phyloP scores from a whole-genome alignment of 345 rosid genomes.

The Citropsis articulata region DNA sequence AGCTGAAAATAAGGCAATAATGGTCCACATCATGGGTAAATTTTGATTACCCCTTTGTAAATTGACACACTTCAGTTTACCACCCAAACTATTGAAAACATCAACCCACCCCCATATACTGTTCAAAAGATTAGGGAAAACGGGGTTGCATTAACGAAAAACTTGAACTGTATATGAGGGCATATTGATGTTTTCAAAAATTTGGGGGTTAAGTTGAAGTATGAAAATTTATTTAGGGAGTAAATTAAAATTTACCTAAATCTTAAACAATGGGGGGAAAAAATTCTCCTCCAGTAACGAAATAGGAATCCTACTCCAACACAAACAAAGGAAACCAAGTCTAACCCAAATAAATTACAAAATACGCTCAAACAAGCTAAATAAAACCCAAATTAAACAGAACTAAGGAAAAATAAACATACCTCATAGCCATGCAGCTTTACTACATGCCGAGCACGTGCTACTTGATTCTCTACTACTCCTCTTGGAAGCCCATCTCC shows the following conservation, averaged over 20 bases:
- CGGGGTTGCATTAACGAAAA: too few species aligned
- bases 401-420: not conserved
- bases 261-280: not conserved
- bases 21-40: too few species aligned
- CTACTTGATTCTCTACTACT: slow-evolving; percentile 91
- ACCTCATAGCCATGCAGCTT: slow-evolving; percentile 88
- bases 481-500: slow-evolving; percentile 98
- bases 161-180: too few species aligned
- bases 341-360: not conserved
- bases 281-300: not conserved
- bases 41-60: too few species aligned
- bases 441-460: slow-evolving; percentile 74
- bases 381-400: not conserved
- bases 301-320: not conserved
- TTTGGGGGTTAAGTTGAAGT: too few species aligned
- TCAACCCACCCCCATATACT: too few species aligned
- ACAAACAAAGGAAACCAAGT: not conserved
- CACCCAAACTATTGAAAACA: too few species aligned
- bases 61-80: too few species aligned
- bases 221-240: too few species aligned
- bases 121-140: too few species aligned
- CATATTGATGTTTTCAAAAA: too few species aligned
- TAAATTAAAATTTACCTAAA: too few species aligned
- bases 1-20: not conserved
- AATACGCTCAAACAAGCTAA: not conserved